Evolutionary conservation across 1,284 basidiomycete species (phyloP).

Genomic region (Volvariella surrecta): DNA sequence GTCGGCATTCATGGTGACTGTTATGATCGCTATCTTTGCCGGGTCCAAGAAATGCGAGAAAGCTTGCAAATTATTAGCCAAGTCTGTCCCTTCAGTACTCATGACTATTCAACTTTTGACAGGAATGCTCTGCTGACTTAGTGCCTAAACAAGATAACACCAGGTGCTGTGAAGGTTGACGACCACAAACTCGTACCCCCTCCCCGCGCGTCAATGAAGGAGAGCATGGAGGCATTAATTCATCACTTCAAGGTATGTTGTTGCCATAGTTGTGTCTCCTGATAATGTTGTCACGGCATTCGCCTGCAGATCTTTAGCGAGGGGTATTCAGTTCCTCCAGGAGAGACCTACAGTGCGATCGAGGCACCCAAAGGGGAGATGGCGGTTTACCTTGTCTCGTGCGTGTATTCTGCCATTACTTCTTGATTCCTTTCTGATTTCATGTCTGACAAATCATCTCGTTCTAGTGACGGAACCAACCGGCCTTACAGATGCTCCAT

Average conservation of each 20-base stretch:
- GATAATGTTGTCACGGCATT: background rate
- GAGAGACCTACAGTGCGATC: slow-evolving; percentile 96
- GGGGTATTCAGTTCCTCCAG: slow-evolving; percentile 95
- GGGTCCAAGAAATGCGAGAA: slow-evolving; percentile 98
- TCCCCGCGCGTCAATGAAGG: slow-evolving; percentile 96
- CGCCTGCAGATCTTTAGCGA: slow-evolving; percentile 80
- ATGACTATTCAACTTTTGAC: background rate
- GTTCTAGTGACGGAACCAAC: slow-evolving; percentile 74
- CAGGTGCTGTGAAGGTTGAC: slow-evolving; percentile 90
- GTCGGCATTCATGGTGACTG: slow-evolving; percentile 97
- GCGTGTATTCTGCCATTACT: too few species aligned
- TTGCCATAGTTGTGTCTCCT: background rate
- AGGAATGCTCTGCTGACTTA: background rate
- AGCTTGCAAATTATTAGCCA: slow-evolving; percentile 86
- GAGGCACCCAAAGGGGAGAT: slow-evolving; percentile 99
- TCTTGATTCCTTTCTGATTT: slow-evolving; percentile 1
- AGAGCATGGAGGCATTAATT: slow-evolving; percentile 96
- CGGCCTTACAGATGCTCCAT: slow-evolving; percentile 93
- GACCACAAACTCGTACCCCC: slow-evolving; percentile 98
- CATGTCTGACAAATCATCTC: slow-evolving; percentile 2
- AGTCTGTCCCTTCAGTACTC: slow-evolving; percentile 22
- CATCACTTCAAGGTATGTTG: slow-evolving; percentile 91
- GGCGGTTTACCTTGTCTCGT: slow-evolving; percentile 94
- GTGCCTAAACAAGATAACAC: slow-evolving; percentile 89
- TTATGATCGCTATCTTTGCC: slow-evolving; percentile 93